phyloP scores from a whole-genome alignment of 2,329 filamentous ascomycete species.

The Aureobasidium subglaciale region DNA sequence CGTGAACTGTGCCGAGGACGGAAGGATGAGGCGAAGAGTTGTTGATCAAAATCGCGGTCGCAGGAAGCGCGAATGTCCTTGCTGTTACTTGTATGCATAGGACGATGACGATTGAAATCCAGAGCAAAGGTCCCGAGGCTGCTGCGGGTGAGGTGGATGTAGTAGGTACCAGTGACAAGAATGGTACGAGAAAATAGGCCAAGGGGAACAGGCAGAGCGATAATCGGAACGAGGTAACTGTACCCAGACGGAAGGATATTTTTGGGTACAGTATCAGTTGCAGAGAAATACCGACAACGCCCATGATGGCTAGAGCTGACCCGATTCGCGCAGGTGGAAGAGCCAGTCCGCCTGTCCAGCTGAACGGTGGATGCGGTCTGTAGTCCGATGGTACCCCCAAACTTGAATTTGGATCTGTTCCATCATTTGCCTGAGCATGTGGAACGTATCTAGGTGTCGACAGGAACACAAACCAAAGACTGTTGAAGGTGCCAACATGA shows the following conservation, averaged over 20 bases:
- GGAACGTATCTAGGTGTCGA: constrained; percentile 36
- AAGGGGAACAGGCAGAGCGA: constrained; percentile 40
- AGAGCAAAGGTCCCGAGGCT: constrained; percentile 35
- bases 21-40: constrained; percentile 52
- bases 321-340: constrained; percentile 42
- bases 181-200: constrained; percentile 38
- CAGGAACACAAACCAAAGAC: constrained; percentile 44
- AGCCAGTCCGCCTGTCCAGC: constrained; percentile 43
- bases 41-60: constrained; percentile 53
- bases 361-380: constrained; percentile 34
- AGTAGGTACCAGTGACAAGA: constrained; percentile 37
- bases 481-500: constrained; percentile 44
- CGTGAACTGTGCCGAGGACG: constrained; percentile 52
- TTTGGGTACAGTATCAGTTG: constrained; percentile 42
- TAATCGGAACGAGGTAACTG: constrained; percentile 34
- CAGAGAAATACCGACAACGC: constrained; percentile 39
- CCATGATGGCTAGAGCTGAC: constrained; percentile 41
- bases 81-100: constrained; percentile 40
- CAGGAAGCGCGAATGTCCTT: constrained; percentile 48
- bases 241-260: constrained; percentile 36
- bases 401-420: constrained; percentile 25
- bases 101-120: constrained; percentile 36
- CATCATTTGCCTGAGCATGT: constrained; percentile 13
- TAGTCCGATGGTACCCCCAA: constrained; percentile 34
- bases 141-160: constrained; percentile 32